Evolutionary conservation across 352 stramenopile genomes (phyloP).

Genomic region (Pseudoperonospora humuli): DNA sequence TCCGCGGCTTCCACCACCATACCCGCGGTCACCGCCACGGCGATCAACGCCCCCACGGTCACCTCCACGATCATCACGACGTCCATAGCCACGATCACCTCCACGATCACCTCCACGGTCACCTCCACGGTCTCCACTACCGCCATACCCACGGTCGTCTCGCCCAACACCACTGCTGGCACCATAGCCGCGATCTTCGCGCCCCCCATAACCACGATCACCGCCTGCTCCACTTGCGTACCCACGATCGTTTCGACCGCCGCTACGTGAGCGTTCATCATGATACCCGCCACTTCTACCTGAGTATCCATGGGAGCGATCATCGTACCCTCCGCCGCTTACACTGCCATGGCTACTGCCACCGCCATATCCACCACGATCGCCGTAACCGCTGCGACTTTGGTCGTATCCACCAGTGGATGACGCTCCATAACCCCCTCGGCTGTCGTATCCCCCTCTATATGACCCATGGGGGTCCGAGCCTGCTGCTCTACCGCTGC

Average conservation of each 20-base stretch:
- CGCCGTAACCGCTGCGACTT: constrained; percentile 16
- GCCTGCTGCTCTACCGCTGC: constrained; percentile 1
- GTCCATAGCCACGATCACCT: constrained; percentile 11
- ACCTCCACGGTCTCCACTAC: not conserved
- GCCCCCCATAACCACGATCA: not conserved
- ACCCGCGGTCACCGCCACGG: constrained; percentile 20
- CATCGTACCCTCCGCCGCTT: constrained; percentile 19
- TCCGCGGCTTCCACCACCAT: constrained; percentile 20
- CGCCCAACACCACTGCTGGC: constrained; percentile 9
- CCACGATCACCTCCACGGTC: constrained; percentile 8
- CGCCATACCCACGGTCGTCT: constrained; percentile 7
- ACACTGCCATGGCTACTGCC: constrained; percentile 1
- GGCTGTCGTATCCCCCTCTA: constrained; percentile 14
- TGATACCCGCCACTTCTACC: constrained; percentile 7
- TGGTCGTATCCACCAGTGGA: constrained; percentile 25
- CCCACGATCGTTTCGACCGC: constrained; percentile 1
- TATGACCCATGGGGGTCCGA: constrained; percentile 4
- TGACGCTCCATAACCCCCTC: constrained; percentile 24
- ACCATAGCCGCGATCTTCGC: constrained; percentile 16
- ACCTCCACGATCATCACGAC: constrained; percentile 12
- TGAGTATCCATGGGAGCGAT: constrained; percentile 10
- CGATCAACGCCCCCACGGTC: constrained; percentile 16
- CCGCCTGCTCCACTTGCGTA: constrained; percentile 2
- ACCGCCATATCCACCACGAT: constrained; percentile 1
- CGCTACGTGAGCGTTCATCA: constrained; percentile 12